Base-by-base conservation (phyloP, 495 filamentous ascomycete genomes). In the Penicillium angulare region DNA sequence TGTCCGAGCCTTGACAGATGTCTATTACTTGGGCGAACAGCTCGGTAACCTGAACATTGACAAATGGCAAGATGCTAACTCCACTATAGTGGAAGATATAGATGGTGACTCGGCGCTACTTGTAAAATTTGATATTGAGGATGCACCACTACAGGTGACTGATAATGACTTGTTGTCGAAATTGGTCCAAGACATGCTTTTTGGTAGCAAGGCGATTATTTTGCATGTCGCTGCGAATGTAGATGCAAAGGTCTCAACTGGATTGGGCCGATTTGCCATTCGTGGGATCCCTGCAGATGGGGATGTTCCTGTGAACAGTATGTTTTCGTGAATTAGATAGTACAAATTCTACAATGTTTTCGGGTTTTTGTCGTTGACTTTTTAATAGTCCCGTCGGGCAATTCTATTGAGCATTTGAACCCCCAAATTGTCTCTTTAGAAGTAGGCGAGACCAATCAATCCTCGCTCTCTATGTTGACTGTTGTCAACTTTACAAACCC, bases 401-500 rank as follows among this genome's bases (percentile, higher is more conserved):
- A 73, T 40, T 66, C 74, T 16, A 45, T 86, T 45, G 68, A 73
- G 46, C 67, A 66, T 24, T 63, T 90, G 18, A 70, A 72, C 31
- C 87, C 87, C 10, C 74, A 80, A 43, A 66, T 95, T 39, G 79
- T 81, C 26, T 76, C 77, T 34, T 65, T 98, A 16, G 69, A 78
- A 45, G 78, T 98, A 48, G 59, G 82, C 24, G 75, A 85, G 32
- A 95, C 90, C 0, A 83, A 84, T 3, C 68, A 77, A 33, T 79
- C 83, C 13, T 87, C 84, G 5, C 66, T 96, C 17, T 81, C 79
- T 12, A 65, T 97, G 8, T 72, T 80, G 50, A 85, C 88, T 8
- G 70, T 61, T 17, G 71, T 95, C 49, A 93, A 92, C 62, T 73
- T 96, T 51, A 92, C 87, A 2, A 98, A 98, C 60, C 93, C 93